Evolutionary conservation across 2,329 filamentous ascomycete genomes (phyloP), one percentile per base, ranked within the genome.

Genomic region (Xylaria sp.): DNA sequence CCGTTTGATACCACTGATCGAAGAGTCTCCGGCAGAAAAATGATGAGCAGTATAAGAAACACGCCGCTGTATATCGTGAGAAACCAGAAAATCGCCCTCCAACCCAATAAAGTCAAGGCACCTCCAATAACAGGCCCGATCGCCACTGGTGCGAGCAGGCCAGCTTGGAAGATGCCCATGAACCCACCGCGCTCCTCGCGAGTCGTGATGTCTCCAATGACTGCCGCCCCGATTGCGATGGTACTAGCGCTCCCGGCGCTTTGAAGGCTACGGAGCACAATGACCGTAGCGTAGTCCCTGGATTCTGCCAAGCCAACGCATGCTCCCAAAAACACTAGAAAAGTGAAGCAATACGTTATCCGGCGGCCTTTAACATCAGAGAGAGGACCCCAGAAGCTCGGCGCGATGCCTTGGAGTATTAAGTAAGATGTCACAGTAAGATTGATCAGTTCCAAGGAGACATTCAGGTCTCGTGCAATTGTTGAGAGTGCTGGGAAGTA

Each of bases 201-300:
- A 0, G 87, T 88, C 0, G 84, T 84, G 3, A 90, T 81, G 71
- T 91, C 89, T 0, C 84, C 85, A 3, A 90, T 84, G 0, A 90
- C 84, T 0, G 84, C 88, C 0, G 74, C 75, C 4, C 76, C 76
- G 15, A 91, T 80, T 0, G 89, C 84, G 34, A 90, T 82, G 0
- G 87, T 89, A 7, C 85, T 85, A 44, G 84, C 85, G 69, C 83
- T 86, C 0, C 88, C 87, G 0, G 82, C 79, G 50, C 82, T 85
- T 67, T 89, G 87, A 3, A 89, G 64, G 70, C 82, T 83, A 9
- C 87, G 79, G 12, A 89, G 75, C 1, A 87, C 77, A 9, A 89
- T 69, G 10, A 89, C 75, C 0, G 83, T 80, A 0, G 79, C 77
- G 65, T 83, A 86, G 67, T 76, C 82, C 10, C 77, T 81, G 60